Evolutionary conservation across 2,329 filamentous ascomycete species (phyloP).

Genomic region (Fusarium subglutinans): DNA sequence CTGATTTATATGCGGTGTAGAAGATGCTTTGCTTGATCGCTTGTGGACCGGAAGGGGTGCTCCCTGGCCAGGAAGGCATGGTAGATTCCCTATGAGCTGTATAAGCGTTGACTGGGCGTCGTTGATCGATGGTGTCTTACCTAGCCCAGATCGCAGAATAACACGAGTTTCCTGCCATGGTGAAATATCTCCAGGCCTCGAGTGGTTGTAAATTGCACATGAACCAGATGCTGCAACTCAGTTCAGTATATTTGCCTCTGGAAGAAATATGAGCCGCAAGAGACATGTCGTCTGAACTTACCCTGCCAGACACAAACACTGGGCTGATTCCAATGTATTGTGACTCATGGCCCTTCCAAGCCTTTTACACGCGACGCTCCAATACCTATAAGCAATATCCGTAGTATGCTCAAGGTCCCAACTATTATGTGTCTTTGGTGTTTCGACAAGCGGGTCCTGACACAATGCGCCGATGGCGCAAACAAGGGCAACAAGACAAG

Average conservation of each 20-base stretch:
- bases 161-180: neutral
- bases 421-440: neutral
- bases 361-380: neutral
- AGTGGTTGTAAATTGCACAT: neutral
- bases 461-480: neutral
- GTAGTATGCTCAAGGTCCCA: neutral
- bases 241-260: fast-evolving
- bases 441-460: neutral
- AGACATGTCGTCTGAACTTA: neutral
- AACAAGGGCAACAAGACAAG: neutral
- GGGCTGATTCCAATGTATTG: neutral
- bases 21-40: neutral
- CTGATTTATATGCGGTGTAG: neutral
- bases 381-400: neutral
- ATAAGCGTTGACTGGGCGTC: neutral
- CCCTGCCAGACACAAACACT: neutral
- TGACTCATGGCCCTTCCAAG: neutral
- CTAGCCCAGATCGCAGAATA: neutral
- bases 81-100: neutral
- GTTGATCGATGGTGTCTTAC: neutral
- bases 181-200: neutral
- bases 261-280: neutral
- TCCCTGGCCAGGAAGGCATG: neutral
- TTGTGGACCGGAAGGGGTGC: neutral
- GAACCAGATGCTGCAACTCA: neutral